These are phyloP conservation scores for Dendrobium officinale DNA, from an alignment of 106 monocot genomes.

Conservation along the genomic window DNA sequence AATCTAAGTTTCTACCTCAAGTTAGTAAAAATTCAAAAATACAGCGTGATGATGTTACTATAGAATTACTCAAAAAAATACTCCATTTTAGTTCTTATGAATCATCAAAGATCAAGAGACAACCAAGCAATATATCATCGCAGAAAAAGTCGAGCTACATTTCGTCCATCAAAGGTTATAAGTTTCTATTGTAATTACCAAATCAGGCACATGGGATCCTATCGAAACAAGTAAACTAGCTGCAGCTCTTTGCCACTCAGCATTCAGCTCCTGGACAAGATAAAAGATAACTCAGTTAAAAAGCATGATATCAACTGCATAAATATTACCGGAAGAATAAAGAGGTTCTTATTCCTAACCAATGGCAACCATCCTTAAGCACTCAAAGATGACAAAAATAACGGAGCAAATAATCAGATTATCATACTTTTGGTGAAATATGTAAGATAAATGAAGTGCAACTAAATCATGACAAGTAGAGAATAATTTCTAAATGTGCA, in stretches of 20 bases:
- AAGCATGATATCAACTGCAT: neutral
- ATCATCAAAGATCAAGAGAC: neutral
- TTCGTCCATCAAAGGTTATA: neutral
- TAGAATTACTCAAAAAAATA: neutral
- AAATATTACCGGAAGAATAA: neutral
- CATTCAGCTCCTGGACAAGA: conserved; percentile 57
- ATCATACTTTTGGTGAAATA: neutral
- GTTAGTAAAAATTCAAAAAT: neutral
- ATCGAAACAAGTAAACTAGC: conserved; percentile 82
- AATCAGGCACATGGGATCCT: conserved; percentile 82
- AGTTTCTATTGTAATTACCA: conserved; percentile 37
- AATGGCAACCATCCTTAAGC: neutral
- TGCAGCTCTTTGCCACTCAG: conserved; percentile 95
- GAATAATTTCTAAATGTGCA: neutral
- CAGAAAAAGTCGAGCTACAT: neutral
- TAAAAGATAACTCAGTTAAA: conserved; percentile 1
- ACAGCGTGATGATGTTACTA: neutral
- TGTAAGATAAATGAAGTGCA: conserved; percentile 1
- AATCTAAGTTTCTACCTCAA: neutral
- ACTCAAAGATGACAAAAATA: neutral
- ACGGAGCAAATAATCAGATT: neutral
- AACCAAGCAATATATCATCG: neutral
- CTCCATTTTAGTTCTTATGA: neutral
- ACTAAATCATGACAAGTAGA: neutral
- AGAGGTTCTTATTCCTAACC: too few relatives aligned